Percentiles rank a stretch among this genome's conserved stretches.
Conservation (phyloP, 1,284 basidiomycete genomes). For the Leccinum colubrinum region DNA sequence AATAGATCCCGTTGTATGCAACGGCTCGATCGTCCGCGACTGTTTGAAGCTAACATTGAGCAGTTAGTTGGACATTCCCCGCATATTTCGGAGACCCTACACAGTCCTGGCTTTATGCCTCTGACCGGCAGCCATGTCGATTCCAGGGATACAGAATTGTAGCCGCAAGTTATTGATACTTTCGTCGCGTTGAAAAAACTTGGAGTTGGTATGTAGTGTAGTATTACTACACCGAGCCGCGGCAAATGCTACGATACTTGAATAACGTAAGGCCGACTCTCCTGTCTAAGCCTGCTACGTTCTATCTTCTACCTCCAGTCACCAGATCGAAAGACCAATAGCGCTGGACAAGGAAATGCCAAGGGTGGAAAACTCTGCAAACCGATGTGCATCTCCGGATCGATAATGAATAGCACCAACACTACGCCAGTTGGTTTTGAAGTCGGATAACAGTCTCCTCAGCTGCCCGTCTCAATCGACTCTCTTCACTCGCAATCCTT, state of each 20-base stretch:
- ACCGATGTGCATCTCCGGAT: not conserved
- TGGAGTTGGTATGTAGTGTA: not conserved
- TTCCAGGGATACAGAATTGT: not conserved
- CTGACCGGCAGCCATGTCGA: constrained; percentile 26
- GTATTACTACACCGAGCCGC: not conserved
- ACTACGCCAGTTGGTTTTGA: constrained; percentile 14
- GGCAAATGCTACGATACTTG: not conserved
- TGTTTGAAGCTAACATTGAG: constrained; percentile 64
- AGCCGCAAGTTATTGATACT: not conserved
- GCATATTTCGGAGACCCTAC: constrained; percentile 36
- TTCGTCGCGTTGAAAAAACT: not conserved
- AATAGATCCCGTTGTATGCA: constrained; percentile 88
- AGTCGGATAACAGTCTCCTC: constrained; percentile 42
- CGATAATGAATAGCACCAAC: not conserved
- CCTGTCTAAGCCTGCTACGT: not conserved
- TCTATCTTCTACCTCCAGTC: not conserved
- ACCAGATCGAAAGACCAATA: not conserved
- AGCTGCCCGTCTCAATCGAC: constrained; percentile 44
- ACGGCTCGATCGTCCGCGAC: constrained; percentile 64
- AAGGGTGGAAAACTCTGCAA: not conserved
- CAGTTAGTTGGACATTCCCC: constrained; percentile 6
- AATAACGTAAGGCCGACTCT: not conserved
- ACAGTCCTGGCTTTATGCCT: constrained; percentile 55
- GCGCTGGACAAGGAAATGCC: too few relatives aligned
- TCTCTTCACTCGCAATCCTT: constrained; percentile 49